phyloP scores from a whole-genome alignment of 306 rosid species.

The Echinosophora koreensis region DNA sequence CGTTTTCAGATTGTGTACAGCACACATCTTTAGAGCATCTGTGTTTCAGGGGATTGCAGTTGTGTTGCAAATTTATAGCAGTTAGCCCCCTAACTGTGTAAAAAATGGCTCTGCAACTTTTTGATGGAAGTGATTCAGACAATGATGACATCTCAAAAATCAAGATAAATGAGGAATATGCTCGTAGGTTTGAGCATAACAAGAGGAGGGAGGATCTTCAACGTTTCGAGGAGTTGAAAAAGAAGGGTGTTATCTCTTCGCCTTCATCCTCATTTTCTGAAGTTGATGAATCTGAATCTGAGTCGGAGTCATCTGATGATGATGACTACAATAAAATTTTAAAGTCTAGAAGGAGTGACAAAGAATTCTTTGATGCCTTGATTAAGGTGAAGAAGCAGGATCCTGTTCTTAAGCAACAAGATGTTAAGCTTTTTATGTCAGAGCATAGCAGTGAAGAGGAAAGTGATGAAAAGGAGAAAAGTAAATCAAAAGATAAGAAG shows the following conservation, averaged over 20 bases:
- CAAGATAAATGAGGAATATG: constrained; percentile 62
- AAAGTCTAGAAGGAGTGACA: constrained; percentile 47
- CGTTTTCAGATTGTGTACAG: constrained; percentile 31
- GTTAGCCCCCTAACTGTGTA: constrained; percentile 5
- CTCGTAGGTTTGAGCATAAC: constrained; percentile 71
- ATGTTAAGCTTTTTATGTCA: constrained; percentile 61
- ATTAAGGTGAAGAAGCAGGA: constrained; percentile 77
- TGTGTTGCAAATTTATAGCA: neutral
- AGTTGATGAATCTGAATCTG: constrained; percentile 53
- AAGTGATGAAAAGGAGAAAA: constrained; percentile 27
- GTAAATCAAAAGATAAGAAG: constrained; percentile 35
- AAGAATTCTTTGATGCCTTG: constrained; percentile 70
- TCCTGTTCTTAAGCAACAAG: constrained; percentile 69
- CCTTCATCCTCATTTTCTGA: constrained; percentile 46
- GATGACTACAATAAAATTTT: constrained; percentile 44
- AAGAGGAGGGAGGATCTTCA: constrained; percentile 93
- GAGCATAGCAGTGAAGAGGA: constrained; percentile 56
- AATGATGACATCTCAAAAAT: constrained; percentile 60
- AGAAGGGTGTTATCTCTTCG: constrained; percentile 70
- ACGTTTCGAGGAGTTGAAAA: constrained; percentile 75
- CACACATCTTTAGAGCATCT: constrained; percentile 12
- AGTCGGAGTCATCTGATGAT: constrained; percentile 52
- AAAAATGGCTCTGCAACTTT: constrained; percentile 55
- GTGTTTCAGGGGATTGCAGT: neutral
- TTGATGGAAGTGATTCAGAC: constrained; percentile 76